These are phyloP conservation scores for Kwoniella heveanensis DNA, from an alignment of 768 basidiomycete species.

Conservation along the genomic window DNA sequence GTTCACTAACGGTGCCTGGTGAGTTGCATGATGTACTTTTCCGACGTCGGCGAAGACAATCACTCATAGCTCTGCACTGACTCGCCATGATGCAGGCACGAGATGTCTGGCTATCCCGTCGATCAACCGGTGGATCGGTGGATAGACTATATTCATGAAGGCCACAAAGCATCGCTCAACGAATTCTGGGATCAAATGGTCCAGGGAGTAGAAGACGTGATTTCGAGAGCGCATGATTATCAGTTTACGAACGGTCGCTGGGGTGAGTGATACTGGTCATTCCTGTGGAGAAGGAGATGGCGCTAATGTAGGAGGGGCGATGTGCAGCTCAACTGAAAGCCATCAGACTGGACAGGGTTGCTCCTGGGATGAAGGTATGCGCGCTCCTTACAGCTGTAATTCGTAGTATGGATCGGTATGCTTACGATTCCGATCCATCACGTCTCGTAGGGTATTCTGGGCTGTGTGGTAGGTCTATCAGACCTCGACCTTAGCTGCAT, in stretches of 20 bases:
- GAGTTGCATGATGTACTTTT: too few species aligned
- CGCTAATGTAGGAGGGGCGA: not conserved
- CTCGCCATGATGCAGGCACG: conserved; percentile 21
- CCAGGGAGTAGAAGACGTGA: conserved; percentile 6
- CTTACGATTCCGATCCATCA: not conserved
- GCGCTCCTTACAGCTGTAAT: not conserved
- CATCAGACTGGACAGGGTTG: conserved; percentile 29
- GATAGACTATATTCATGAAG: conserved; percentile 24
- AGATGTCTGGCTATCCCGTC: conserved; percentile 31
- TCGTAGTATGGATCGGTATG: not conserved
- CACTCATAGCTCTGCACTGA: not conserved
- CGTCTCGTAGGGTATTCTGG: conserved; percentile 27
- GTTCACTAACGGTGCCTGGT: conserved; percentile 44
- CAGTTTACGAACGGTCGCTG: conserved; percentile 39
- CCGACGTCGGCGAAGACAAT: too few species aligned
- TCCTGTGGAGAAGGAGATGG: not conserved
- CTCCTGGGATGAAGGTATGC: conserved; percentile 7
- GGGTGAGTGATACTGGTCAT: conserved; percentile 25
- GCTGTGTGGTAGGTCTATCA: conserved; percentile 26
- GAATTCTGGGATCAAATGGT: conserved; percentile 26
- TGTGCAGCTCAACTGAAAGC: conserved; percentile 6
- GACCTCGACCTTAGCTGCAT: too few species aligned
- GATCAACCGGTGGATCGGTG: conserved; percentile 28
- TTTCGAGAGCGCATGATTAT: conserved; percentile 27
- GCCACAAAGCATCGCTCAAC: conserved; percentile 9